phyloP scores from a whole-genome alignment of 257 asterid genomes.

The Solanum arcanum region DNA sequence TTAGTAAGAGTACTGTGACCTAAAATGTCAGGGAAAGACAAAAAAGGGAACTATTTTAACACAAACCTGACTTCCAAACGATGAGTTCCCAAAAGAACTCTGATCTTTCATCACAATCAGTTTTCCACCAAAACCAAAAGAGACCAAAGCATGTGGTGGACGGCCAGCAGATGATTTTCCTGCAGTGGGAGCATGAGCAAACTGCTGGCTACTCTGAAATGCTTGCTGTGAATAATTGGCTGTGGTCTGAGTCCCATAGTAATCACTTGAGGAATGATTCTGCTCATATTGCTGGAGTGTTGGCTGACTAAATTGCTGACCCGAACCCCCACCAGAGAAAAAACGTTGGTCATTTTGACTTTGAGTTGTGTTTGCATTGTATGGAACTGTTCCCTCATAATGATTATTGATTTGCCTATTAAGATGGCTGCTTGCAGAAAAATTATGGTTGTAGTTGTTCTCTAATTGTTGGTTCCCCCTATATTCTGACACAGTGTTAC shows the following conservation, averaged over 20 bases:
- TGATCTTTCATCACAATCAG: constrained; percentile 65
- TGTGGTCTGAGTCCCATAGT: constrained; percentile 32
- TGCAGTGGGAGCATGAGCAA: constrained; percentile 36
- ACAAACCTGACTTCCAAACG: constrained; percentile 71
- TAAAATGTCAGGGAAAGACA: background rate
- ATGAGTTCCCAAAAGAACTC: constrained; percentile 29
- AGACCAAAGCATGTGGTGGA: constrained; percentile 88
- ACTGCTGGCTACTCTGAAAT: constrained; percentile 38
- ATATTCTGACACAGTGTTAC: constrained; percentile 24
- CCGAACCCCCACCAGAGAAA: constrained; percentile 30
- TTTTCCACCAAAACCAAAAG: constrained; percentile 97
- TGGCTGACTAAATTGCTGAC: constrained; percentile 40
- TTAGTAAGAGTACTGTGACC: background rate
- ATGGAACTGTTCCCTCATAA: constrained; percentile 23
- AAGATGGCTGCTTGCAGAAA: constrained; percentile 19
- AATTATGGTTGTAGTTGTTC: constrained; percentile 23
- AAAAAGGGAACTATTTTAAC: constrained; percentile 2
- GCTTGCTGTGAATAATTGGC: constrained; percentile 41
- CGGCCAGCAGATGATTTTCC: constrained; percentile 90
- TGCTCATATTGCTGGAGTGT: constrained; percentile 35
- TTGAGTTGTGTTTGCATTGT: constrained; percentile 26
- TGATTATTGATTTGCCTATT: constrained; percentile 25
- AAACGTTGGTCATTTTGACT: constrained; percentile 9
- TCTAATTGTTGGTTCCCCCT: constrained; percentile 26
- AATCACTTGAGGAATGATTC: constrained; percentile 31